These are phyloP conservation scores for Vaccinium macrocarpon DNA, from an alignment of 148 eudicot species.

Conservation along the genomic window DNA sequence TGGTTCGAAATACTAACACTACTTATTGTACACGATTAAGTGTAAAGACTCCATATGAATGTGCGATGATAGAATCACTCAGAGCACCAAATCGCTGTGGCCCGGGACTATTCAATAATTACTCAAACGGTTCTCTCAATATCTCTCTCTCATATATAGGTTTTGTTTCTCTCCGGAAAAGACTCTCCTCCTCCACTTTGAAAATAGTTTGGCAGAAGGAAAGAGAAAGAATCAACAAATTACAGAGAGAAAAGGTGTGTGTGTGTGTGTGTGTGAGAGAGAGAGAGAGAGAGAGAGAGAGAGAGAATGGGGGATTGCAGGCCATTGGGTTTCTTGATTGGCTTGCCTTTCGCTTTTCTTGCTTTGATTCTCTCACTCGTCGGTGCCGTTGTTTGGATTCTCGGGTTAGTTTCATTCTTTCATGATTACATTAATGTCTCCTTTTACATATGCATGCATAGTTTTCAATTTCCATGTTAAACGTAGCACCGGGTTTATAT, in stretches of 20 bases:
- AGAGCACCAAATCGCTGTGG: too few relatives aligned
- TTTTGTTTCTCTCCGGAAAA: background rate
- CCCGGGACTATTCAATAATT: too few relatives aligned
- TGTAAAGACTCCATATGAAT: too few relatives aligned
- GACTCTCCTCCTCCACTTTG: background rate
- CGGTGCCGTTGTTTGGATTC: constrained; percentile 31
- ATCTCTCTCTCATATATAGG: background rate
- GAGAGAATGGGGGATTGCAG: constrained; percentile 23
- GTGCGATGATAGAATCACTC: too few relatives aligned
- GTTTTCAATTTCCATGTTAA: background rate
- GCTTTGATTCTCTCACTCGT: constrained; percentile 21
- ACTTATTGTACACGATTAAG: too few relatives aligned
- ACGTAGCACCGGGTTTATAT: background rate
- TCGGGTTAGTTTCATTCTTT: constrained; percentile 16
- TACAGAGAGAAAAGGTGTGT: background rate
- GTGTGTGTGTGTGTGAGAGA: too few relatives aligned
- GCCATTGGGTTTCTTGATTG: constrained; percentile 31
- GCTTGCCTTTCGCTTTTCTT: constrained; percentile 27
- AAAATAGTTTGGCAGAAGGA: background rate
- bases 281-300: background rate
- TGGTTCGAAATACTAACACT: too few relatives aligned
- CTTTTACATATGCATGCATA: background rate
- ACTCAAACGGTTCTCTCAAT: too few relatives aligned
- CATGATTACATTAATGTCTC: background rate
- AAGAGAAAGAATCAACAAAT: background rate